Conservation (phyloP, 2,329 filamentous ascomycete genomes). For the Eutypella sp. region DNA sequence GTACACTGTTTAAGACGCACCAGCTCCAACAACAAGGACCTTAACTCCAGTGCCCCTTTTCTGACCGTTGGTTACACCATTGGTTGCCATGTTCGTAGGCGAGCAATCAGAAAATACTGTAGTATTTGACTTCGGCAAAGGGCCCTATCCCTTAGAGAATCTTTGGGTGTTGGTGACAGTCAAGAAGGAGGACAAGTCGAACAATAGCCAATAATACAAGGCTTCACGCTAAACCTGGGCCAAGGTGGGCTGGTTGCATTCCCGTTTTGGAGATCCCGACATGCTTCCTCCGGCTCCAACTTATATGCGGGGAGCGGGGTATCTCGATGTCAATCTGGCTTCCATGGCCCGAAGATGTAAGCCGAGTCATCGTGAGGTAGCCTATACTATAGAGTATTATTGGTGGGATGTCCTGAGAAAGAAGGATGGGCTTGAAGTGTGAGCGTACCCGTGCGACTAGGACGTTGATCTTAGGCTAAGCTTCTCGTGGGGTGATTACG, state of each 20-base stretch:
- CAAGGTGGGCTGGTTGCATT: not conserved
- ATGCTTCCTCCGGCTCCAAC: not conserved
- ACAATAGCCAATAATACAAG: not conserved
- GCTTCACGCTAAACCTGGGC: too few relatives aligned
- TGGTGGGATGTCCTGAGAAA: too few relatives aligned
- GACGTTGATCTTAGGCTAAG: not conserved
- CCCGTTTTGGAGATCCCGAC: not conserved
- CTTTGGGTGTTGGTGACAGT: not conserved
- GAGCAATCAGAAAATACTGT: too few relatives aligned
- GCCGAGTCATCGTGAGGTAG: not conserved
- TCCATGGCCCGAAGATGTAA: not conserved
- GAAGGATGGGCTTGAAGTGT: too few relatives aligned
- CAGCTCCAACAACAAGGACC: constrained; percentile 45
- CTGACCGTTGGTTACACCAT: constrained; percentile 11
- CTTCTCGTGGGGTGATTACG: not conserved
- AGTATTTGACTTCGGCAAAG: too few relatives aligned
- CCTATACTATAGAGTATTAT: not conserved
- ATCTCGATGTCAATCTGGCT: not conserved
- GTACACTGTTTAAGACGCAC: too few relatives aligned
- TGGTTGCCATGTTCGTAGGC: constrained; percentile 12
- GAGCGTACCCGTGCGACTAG: not conserved
- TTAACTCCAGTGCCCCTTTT: constrained; percentile 40
- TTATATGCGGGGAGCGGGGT: not conserved
- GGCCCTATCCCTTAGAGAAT: too few relatives aligned
- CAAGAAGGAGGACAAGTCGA: not conserved